Base-by-base conservation (phyloP, 306 rosid genomes). In the Astragalus glycyphyllos region DNA sequence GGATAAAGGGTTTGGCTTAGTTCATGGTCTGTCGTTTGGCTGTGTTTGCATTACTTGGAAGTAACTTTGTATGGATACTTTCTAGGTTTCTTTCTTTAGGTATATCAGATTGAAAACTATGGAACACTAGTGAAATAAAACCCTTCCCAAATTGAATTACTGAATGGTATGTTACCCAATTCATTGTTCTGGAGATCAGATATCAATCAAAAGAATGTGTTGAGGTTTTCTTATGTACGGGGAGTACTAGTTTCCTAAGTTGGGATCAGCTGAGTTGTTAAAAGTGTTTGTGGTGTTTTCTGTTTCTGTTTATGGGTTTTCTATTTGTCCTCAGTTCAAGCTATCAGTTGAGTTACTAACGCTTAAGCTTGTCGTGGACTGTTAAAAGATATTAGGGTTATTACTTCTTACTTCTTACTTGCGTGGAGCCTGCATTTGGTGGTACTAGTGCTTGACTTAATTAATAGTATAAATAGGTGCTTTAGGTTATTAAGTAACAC, bases 381-480 rank as follows among this genome's bases (percentile, higher is more conserved):
- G 47, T 32, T 34, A 31, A 31, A 47, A 49, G 14, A 10, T 49
- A 49, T 5, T 53, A 38, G n/a, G 11, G 14, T 37, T n/a, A 53
- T 20, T 20, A 20, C 2, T 20, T 20, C 1, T 42, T 51, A 38
- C 11, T 40, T 15, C 1, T 42, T 51, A 38, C 11, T 40, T 15
- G 11, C 41, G 20, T 50, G 34, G 13, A 14, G 8, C 53, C 2
- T 8, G 9, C 5, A 37, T 9, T 38, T 2, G 38, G 37, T 37
- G 17, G 51, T 12, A 7, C 50, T 68, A 23, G 29, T 37, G 40
- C 29, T 68, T 38, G 56, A 5, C 16, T 55, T 14, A 56, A 56
- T 42, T 69, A 56, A 56, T 26, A 69, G 42, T 16, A 32, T 16
- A 6, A n/a, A n/a, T n/a, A n/a, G n/a, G n/a, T n/a, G 72, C 59